Conservation (phyloP, 441 rosid species). For the Geranium incanum region DNA sequence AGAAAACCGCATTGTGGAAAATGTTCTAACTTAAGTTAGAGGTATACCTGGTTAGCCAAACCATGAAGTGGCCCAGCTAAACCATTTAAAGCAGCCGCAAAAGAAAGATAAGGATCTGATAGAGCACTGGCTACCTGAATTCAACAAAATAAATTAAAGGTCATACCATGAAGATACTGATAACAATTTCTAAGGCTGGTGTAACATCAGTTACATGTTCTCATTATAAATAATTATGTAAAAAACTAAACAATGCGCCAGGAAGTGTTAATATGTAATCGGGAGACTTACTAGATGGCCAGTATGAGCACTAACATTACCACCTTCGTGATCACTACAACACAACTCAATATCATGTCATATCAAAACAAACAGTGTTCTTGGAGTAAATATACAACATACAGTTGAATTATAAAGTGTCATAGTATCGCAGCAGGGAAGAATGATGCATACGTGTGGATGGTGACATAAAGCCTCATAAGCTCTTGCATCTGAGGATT, state of each 20-base stretch:
- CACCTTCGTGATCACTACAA: conserved; percentile 97
- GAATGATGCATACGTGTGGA: conserved; percentile 56
- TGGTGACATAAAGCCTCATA: conserved; percentile 95
- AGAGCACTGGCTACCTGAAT: conserved; percentile 92
- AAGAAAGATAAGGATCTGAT: conserved; percentile 92
- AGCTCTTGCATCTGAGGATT: conserved; percentile 85
- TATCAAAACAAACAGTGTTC: not conserved
- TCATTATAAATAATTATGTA: not conserved
- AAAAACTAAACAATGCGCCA: not conserved
- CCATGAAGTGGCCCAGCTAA: conserved; percentile 99
- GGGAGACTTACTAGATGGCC: conserved; percentile 72
- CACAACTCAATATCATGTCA: conserved; percentile 17
- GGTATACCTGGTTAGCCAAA: conserved; percentile 90
- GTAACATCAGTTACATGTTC: not conserved
- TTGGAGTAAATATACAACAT: too few relatives aligned
- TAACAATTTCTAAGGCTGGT: conserved; percentile 8
- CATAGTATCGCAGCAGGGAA: not conserved
- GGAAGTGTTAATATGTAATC: not conserved
- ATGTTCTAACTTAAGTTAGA: conserved; percentile 10
- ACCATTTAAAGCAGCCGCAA: conserved; percentile 94
- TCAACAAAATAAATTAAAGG: not conserved
- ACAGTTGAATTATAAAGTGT: not conserved
- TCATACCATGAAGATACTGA: conserved; percentile 7
- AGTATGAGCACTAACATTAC: conserved; percentile 97
- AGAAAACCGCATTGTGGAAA: not conserved